Evolutionary conservation across 495 filamentous ascomycete genomes (phyloP).

Genomic region (Penicillium soppii): DNA sequence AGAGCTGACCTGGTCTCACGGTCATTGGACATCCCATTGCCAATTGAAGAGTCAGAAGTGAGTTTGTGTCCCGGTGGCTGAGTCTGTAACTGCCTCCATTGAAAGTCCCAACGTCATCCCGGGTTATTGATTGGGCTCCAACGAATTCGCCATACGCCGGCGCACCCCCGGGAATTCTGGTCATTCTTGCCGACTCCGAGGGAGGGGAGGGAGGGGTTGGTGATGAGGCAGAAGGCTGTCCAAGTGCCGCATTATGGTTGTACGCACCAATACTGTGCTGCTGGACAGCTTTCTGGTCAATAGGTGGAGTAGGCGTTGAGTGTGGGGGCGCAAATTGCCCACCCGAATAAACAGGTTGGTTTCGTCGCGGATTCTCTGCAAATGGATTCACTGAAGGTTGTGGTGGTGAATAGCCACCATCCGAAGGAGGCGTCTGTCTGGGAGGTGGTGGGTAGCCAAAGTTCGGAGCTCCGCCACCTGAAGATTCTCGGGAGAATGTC

Average conservation of each 20-base stretch:
- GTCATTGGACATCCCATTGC: conserved; percentile 83
- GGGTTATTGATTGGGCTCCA: conserved; percentile 54
- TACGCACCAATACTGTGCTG: conserved; percentile 1
- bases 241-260: conserved; percentile 7
- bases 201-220: conserved; percentile 23
- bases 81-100: conserved; percentile 94
- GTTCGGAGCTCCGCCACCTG: conserved; percentile 32
- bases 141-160: conserved; percentile 54
- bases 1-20: conserved; percentile 70
- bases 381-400: conserved; percentile 17
- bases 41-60: conserved; percentile 82
- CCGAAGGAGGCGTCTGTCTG: conserved; percentile 25
- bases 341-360: not conserved
- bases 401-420: conserved; percentile 21
- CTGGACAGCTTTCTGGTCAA: not conserved
- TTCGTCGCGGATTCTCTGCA: not conserved
- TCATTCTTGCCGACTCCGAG: conserved; percentile 15
- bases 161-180: conserved; percentile 43
- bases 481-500: conserved; percentile 11
- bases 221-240: conserved; percentile 11
- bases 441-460: conserved; percentile 42
- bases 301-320: not conserved
- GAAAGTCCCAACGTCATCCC: conserved; percentile 89
- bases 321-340: not conserved
- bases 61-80: conserved; percentile 89